Evolutionary conservation across 345 rosid species (phyloP), one percentile per base, ranked within the genome.

Genomic region (Gynandropsis gynandra): DNA sequence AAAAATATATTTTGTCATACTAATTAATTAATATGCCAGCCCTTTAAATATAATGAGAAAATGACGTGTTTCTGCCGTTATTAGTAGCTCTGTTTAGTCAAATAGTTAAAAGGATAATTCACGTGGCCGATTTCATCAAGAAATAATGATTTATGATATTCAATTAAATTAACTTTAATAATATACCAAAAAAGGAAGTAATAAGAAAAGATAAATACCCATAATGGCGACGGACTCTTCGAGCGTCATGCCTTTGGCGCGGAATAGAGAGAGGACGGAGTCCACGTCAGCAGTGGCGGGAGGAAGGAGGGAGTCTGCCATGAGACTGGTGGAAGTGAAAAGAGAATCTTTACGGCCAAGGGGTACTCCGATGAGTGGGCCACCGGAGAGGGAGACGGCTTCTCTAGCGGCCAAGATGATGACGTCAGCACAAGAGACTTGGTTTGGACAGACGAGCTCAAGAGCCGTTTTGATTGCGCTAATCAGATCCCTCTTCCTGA

Each of bases 171-270:
- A n/a, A n/a, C n/a, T n/a, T n/a, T n/a, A n/a, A n/a, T n/a, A n/a
- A n/a, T n/a, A n/a, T n/a, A n/a, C n/a, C n/a, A n/a, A n/a, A n/a
- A n/a, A n/a, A n/a, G n/a, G n/a, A n/a, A n/a, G n/a, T n/a, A n/a
- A n/a, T n/a, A n/a, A n/a, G n/a, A n/a, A n/a, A n/a, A n/a, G n/a
- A n/a, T n/a, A n/a, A n/a, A n/a, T 67, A 74, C 76, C 80, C 64
- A 75, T 57, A 34, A 75, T 65, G 69, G 76, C 80, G 0, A 71
- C 76, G 47, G 80, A 72, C 46, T 75, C 80, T 50, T 63, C 65
- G 12, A 62, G 19, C 49, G 67, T 50, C 80, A 71, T 71, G 55
- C 64, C 65, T 50, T 58, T 58, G 32, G 16, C 19, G 20, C 61
- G 36, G 43, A 75, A 75, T 32, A 68, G 47, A 16, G 8, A 50